phyloP scores from a whole-genome alignment of 2,329 filamentous ascomycete genomes.

The Lizonia empirigonia region DNA sequence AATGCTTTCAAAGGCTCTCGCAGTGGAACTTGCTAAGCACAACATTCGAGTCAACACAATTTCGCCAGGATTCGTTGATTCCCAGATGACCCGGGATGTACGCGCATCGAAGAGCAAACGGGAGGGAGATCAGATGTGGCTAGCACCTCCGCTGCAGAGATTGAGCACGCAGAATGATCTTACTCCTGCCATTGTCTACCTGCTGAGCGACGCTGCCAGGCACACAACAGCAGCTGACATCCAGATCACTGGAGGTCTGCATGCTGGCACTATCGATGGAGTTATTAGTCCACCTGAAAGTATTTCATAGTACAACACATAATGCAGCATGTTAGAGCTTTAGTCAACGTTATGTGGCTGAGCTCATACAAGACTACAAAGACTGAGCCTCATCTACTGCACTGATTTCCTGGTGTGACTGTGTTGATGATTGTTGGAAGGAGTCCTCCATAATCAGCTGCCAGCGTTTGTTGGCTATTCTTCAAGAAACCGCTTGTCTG shows the following conservation, averaged over 20 bases:
- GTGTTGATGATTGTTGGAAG: no score
- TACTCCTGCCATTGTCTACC: slow-evolving; percentile 51
- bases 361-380: no score
- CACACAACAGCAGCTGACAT: slow-evolving; percentile 55
- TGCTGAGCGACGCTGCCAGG: slow-evolving; percentile 53
- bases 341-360: no score
- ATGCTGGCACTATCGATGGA: slow-evolving; percentile 22
- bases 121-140: slow-evolving; percentile 22
- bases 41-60: slow-evolving; percentile 43
- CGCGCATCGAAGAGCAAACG: slow-evolving; percentile 23
- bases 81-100: slow-evolving; percentile 31
- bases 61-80: slow-evolving; percentile 43
- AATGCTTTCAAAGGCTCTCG: slow-evolving; percentile 49
- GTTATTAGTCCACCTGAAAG: slow-evolving; percentile 6
- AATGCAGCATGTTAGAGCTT: no score
- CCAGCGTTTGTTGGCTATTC: no score
- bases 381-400: no score
- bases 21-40: slow-evolving; percentile 40
- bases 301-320: background rate
- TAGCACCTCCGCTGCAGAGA: slow-evolving; percentile 46
- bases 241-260: slow-evolving; percentile 52
- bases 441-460: no score
- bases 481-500: no score
- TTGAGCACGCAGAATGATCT: slow-evolving; percentile 53
- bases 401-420: no score